Base-by-base conservation (phyloP, 2,329 filamentous ascomycete genomes). In the Trichothecium sympodiale region DNA sequence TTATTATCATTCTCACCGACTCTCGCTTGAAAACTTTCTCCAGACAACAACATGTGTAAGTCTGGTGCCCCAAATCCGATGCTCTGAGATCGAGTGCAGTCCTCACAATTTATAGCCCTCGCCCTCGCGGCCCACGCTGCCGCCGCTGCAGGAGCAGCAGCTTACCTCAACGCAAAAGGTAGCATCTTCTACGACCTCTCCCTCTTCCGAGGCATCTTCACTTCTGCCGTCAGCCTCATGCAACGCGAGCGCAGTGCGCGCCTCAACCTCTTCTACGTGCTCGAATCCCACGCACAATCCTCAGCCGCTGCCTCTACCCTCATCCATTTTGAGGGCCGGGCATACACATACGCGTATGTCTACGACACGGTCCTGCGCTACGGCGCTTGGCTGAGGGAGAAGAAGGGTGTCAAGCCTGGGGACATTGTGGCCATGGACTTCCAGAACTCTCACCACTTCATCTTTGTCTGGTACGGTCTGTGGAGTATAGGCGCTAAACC, bases 401-500 rank as follows among this genome's bases (percentile, higher is more conserved):
- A 60, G 8, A 69, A 79, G 35, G 66, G 67, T 20, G 65, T 94
- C 32, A 69, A 77, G 45, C 71, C 76, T 17, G 74, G 73, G 31
- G 83, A 93, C 35, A 75, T 94, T 25, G 80, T 94, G 14, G 85
- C 83, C 8, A 68, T 94, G 46, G 71, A 91, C 54, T 83, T 84
- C 45, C 79, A 82, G 57, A 94, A 94, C 53, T 83, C 77, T 29
- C 77, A 85, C n/a, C 69, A 71, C 3, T 89, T 86, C 49, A 50
- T 89, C 18, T 83, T 88, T 52, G 43, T 93, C 8, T 74, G 79
- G 68, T 64, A 88, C 37, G 86, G 80, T 0, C 59, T 94, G 23
- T 94, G 85, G 85, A 76, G 79, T 20, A 76, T 94, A 39, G 87
- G 87, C 9, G 86, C 83, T 0, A 77, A 77, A 38, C 85, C 86